Percentiles rank a stretch among this genome's conserved stretches.
Evolutionary conservation across 495 filamentous ascomycete genomes (phyloP).

Genomic region (Penicillium soppii): DNA sequence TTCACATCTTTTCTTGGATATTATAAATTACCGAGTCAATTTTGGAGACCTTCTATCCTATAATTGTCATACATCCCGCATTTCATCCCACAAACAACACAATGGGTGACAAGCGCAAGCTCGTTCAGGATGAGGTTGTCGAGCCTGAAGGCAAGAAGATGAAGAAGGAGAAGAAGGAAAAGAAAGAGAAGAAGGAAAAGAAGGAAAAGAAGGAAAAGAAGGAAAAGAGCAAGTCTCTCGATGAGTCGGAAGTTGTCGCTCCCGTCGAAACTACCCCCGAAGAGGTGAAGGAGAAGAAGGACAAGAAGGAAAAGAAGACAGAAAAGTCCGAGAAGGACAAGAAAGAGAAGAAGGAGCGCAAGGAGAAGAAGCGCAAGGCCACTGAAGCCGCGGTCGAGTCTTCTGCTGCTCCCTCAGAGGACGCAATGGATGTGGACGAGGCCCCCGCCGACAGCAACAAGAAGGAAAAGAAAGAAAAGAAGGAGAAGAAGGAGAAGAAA

Average conservation of each 20-base stretch:
- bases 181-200: conserved; percentile 34
- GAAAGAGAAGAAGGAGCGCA: conserved; percentile 13
- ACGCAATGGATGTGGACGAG: conserved; percentile 22
- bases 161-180: conserved; percentile 34
- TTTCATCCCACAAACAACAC: conserved; percentile 4
- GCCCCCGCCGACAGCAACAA: conserved; percentile 6
- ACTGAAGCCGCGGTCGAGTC: neutral
- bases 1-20: conserved; percentile 5
- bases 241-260: conserved; percentile 13
- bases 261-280: conserved; percentile 6
- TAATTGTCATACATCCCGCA: neutral
- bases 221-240: conserved; percentile 20
- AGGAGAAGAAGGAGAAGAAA: conserved; percentile 17
- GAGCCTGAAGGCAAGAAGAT: conserved; percentile 41
- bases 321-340: conserved; percentile 17
- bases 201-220: conserved; percentile 26
- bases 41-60: too few species aligned
- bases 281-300: conserved; percentile 15
- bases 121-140: conserved; percentile 29
- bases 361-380: conserved; percentile 8
- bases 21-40: too few species aligned
- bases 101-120: conserved; percentile 50
- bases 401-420: conserved; percentile 5
- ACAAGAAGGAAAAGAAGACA: conserved; percentile 22
- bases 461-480: conserved; percentile 18